Evolutionary conservation across 179 eudicot species (phyloP), one percentile per base, ranked within the genome.

Genomic region (Amaranthus tricolor): DNA sequence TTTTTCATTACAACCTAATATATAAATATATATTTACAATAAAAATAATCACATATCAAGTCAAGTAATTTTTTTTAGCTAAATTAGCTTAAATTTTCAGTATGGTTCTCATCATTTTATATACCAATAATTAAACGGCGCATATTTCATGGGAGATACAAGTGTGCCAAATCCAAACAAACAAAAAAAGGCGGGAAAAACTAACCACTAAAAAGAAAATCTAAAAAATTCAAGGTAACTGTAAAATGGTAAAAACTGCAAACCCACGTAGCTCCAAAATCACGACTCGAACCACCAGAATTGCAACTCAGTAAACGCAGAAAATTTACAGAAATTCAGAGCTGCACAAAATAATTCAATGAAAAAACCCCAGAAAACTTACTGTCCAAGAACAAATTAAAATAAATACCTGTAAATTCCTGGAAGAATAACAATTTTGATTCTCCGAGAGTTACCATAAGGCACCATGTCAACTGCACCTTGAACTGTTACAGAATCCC

Each of bases 391-490:
- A n/a, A 2, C 11, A 9, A 12, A 50, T 19, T 11, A 31, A 5
- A 9, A 40, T 8, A 59, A 55, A 17, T 24, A 94, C 98, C 97
- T 90, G 91, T 94, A 94, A 84, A 88, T 85, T 57, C 97, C 98
- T 48, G 98, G 98, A 76, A 81, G 97, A 62, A 94, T 77, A 53
- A 82, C 78, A 68, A 94, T 89, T 56, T 87, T 92, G 14, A 92
- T 82, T 55, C 98, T 82, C 43, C 71, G 59, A 3, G 87, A 82
- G 83, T 94, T 94, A 9, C 80, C 68, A 47, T 48, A 21, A 6
- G 97, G 95, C 45, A 94, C 91, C 85, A 90, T 50, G 80, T 90
- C 94, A 72, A 94, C 84, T 6, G 98, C 98, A 66, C 91, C 96
- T 82, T 94, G 96, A 51, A 94, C 86, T 4, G 94, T 90, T 5